These are phyloP conservation scores for Actinomortierella wolfii DNA, from an alignment of 371 early-diverging fungal genomes.

Conservation along the genomic window DNA sequence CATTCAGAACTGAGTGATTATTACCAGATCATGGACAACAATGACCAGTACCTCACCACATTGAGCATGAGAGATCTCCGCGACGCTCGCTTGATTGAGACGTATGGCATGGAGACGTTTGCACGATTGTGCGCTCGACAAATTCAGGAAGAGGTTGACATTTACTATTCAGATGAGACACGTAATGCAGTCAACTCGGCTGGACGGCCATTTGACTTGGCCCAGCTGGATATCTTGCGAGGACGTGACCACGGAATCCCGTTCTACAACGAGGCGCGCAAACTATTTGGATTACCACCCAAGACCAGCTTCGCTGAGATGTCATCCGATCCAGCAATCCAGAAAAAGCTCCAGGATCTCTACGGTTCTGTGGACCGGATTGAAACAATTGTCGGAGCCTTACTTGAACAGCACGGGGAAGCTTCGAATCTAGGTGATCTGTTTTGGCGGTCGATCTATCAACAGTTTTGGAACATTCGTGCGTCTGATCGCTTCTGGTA, in stretches of 20 bases:
- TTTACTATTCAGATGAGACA: constrained; percentile 11
- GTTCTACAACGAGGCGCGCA: constrained; percentile 30
- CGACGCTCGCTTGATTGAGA: background rate
- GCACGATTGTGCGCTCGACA: background rate
- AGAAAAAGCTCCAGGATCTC: constrained; percentile 5
- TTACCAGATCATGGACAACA: constrained; percentile 4
- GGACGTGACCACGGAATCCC: constrained; percentile 5
- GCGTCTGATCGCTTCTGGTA: constrained; percentile 51
- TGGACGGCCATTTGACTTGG: background rate
- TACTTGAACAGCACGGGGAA: constrained; percentile 29
- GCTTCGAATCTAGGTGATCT: constrained; percentile 33
- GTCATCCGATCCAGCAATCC: constrained; percentile 20
- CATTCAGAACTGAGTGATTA: background rate
- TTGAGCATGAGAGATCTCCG: background rate
- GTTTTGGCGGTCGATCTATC: constrained; percentile 22
- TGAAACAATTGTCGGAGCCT: constrained; percentile 40
- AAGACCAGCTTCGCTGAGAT: constrained; percentile 23
- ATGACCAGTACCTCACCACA: background rate
- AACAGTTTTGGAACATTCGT: constrained; percentile 39
- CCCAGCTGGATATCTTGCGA: constrained; percentile 4
- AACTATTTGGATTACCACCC: constrained; percentile 15
- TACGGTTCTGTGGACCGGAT: constrained; percentile 35
- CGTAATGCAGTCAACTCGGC: background rate
- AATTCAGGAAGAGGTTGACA: constrained; percentile 20
- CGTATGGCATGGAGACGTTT: constrained; percentile 8